phyloP scores from a whole-genome alignment of 2,329 filamentous ascomycete genomes.

The Apiospora hydei region DNA sequence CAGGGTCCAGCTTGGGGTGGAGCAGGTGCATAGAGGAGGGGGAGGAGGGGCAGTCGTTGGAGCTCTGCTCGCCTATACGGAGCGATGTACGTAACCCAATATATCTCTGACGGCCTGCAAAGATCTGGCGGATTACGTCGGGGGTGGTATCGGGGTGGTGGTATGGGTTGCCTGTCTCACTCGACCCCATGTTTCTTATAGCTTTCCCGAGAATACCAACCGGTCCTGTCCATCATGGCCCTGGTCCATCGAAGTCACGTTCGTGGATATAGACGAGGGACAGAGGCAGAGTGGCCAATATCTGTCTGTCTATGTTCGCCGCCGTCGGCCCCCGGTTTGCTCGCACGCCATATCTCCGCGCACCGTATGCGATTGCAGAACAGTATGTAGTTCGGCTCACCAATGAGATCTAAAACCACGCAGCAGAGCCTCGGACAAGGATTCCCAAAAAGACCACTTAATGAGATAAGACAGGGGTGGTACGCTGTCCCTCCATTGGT shows the following conservation, averaged over 20 bases:
- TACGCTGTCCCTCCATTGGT: not conserved
- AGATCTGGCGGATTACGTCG: conserved; percentile 19
- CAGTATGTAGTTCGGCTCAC: not conserved
- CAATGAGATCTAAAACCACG: not conserved
- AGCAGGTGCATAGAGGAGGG: conserved; percentile 13
- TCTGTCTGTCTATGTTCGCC: not conserved
- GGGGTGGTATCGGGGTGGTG: not conserved
- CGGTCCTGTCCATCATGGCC: not conserved
- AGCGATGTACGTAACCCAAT: conserved; percentile 11
- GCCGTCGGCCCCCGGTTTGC: not conserved
- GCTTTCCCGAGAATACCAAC: not conserved
- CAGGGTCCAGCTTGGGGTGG: conserved; percentile 12
- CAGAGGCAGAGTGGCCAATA: too few species aligned
- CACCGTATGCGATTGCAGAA: not conserved
- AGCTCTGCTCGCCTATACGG: conserved; percentile 16
- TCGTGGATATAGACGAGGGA: not conserved
- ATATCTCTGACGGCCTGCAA: conserved; percentile 15
- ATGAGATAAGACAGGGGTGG: not conserved
- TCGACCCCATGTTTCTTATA: not conserved
- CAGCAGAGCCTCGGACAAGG: conserved; percentile 16
- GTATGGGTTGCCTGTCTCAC: not conserved
- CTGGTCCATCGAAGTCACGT: too few species aligned
- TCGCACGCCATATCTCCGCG: not conserved
- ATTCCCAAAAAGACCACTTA: not conserved
- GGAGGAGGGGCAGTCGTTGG: conserved; percentile 18